phyloP scores from a whole-genome alignment of 352 stramenopile genomes.

The Pythium diclinum region DNA sequence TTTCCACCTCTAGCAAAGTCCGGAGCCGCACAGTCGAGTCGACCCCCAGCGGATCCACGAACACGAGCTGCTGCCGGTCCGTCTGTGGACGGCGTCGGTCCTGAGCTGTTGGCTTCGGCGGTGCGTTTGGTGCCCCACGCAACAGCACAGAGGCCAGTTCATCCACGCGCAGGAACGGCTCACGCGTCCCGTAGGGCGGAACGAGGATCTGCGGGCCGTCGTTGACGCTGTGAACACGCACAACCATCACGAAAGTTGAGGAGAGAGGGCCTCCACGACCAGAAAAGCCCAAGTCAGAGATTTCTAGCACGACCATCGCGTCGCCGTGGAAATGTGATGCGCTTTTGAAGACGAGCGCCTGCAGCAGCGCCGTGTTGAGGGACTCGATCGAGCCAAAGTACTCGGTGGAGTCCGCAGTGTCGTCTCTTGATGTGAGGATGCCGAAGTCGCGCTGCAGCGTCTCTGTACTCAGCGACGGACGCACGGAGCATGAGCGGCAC shows the following conservation, averaged over 20 bases:
- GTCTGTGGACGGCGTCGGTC: not conserved
- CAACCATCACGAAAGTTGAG: slow-evolving; percentile 33
- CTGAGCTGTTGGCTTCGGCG: not conserved
- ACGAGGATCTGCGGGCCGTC: slow-evolving; percentile 39
- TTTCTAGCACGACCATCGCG: slow-evolving; percentile 36
- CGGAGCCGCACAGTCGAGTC: slow-evolving; percentile 8
- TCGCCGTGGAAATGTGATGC: slow-evolving; percentile 31
- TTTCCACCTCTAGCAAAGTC: slow-evolving; percentile 10
- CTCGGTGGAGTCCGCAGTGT: slow-evolving; percentile 20
- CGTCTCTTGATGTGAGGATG: slow-evolving; percentile 11
- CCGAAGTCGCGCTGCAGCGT: slow-evolving; percentile 6
- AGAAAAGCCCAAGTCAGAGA: slow-evolving; percentile 16
- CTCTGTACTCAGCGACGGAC: not conserved
- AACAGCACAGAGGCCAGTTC: slow-evolving; percentile 41
- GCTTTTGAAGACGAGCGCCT: slow-evolving; percentile 36
- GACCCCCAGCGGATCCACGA: slow-evolving; percentile 12
- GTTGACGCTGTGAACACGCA: slow-evolving; percentile 38
- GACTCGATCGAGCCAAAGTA: slow-evolving; percentile 21
- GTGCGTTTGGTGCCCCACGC: slow-evolving; percentile 29
- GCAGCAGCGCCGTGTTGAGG: slow-evolving; percentile 40
- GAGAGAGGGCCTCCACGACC: slow-evolving; percentile 19
- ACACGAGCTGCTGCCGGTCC: slow-evolving; percentile 22
- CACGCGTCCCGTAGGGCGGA: slow-evolving; percentile 34
- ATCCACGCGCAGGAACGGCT: slow-evolving; percentile 38
- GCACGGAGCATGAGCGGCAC: slow-evolving; percentile 9